Evolutionary conservation across 176 grass and related monocot species (phyloP), one percentile per base, ranked within the genome.

Genomic region (Lolium rigidum): DNA sequence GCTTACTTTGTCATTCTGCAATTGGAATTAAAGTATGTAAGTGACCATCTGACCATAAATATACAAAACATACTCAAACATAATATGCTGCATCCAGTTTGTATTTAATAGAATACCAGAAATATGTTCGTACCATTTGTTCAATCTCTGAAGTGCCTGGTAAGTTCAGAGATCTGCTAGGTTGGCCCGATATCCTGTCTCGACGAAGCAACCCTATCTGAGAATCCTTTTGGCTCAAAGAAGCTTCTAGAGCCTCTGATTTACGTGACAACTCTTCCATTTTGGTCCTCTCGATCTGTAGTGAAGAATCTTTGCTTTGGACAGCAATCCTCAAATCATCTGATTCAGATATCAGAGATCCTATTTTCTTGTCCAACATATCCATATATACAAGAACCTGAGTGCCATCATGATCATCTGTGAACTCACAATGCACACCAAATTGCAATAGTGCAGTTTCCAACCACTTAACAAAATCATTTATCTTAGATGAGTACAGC

Each of bases 301-400:
- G 83, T 86, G 94, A 87, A 85, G 88, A 90, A 86, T 94, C 95
- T 94, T 90, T 97, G 87, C 74, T 97, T 88, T 94, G 90, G 20
- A 91, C 64, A 81, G 56, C 63, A 74, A 80, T 80, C 78, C 66
- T 92, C 66, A 98, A 78, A 78, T 94, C 92, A 88, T 88, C 88
- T 74, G 90, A 90, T 82, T 95, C 94, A 76, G 78, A 66, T 84
- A 92, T 78, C 51, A 95, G 72, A 86, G 86, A 87, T 59, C 76
- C 83, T 79, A 98, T 91, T 91, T 85, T 94, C 83, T 84, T 92
- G 48, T 91, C 83, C 94, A 98, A 66, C 37, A 93, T 89, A 72
- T 96, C 88, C 71, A 88, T 89, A 89, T 88, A 91, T 78, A 71
- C 84, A 81, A 84, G 87, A 72, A 92, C 82, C 80, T 85, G 94